Evolutionary conservation across 2,329 filamentous ascomycete genomes (phyloP), one percentile per base, ranked within the genome.

Genomic region (Gremmenia infestans): DNA sequence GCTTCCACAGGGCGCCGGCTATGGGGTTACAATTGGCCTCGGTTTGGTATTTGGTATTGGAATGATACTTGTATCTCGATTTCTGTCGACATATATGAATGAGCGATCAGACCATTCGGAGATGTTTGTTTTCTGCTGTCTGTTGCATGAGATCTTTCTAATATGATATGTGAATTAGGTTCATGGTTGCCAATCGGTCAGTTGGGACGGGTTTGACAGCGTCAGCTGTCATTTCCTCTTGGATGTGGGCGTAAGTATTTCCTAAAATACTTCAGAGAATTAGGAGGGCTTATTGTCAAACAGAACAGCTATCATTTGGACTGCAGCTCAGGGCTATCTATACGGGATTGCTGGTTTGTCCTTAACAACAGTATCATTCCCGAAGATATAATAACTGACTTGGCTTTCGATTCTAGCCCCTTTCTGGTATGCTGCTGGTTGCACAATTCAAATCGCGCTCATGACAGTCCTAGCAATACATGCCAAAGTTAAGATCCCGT

Each of bases 161-260:
- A 76, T 91, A 3, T 89, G 94, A 70, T 22, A 95, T 91, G 0
- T 91, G 87, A 8, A 91, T 95, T 73, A 92, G 91, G 82, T 95
- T 95, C 78, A 90, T 81, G 60, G 95, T 91, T 0, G 91, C 91
- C 46, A 90, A 90, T 17, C 80, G 91, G 58, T 91, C 88, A 1
- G 88, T 96, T 64, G 95, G 95, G 70, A 91, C 89, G 6, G 91
- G 91, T 40, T 78, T 96, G 14, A 89, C 95, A 1, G 88, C 89
- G 11, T 88, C 89, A 2, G 91, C 90, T 28, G 91, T 96, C 15
- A 89, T 95, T 3, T 91, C 87, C 11, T 91, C 87, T 7, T 96
- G 91, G 91, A 95, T 90, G 0, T 95, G 90, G 89, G 89, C 89
- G 0, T 89, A 88, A 22, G 92, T 88, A 0, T 76, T 91, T 1